These are phyloP conservation scores for Coelastrella sp. DNA, from an alignment of 139 green algal species.

Conservation along the genomic window DNA sequence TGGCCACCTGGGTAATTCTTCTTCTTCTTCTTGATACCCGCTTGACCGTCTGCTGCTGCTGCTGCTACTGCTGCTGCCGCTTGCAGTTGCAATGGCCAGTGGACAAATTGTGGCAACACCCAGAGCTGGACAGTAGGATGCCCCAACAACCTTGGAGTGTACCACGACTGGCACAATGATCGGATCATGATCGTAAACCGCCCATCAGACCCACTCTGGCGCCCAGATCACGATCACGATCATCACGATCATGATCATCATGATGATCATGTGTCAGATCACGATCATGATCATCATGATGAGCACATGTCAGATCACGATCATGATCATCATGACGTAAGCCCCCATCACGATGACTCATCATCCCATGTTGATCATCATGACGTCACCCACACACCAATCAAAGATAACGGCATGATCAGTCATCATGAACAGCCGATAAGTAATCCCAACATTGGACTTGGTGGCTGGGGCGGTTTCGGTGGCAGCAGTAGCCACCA, in stretches of 20 bases:
- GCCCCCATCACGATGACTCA: too few relatives aligned
- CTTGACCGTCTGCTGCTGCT: not conserved
- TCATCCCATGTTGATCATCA: too few relatives aligned
- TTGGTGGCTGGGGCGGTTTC: too few relatives aligned
- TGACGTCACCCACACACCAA: too few relatives aligned
- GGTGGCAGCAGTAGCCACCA: too few relatives aligned
- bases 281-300: not conserved
- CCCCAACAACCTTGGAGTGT: too few relatives aligned
- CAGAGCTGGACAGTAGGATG: not conserved
- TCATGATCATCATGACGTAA: too few relatives aligned
- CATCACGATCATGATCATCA: not conserved
- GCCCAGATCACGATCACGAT: not conserved
- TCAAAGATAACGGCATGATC: too few relatives aligned
- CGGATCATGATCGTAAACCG: not conserved
- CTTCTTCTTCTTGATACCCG: not conserved
- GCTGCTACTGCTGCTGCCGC: not conserved
- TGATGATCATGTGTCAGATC: not conserved
- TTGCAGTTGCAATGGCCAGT: not conserved
- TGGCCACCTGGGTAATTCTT: not conserved
- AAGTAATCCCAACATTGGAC: too few relatives aligned
- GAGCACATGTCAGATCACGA: too few relatives aligned
- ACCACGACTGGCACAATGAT: not conserved
- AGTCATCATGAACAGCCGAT: too few relatives aligned
- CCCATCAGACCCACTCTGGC: not conserved
- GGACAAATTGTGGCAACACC: not conserved